Percentiles rank a stretch among this genome's conserved stretches.
Conservation (phyloP, 1,139 yeast species). For the Suhomyces chickasaworum region DNA sequence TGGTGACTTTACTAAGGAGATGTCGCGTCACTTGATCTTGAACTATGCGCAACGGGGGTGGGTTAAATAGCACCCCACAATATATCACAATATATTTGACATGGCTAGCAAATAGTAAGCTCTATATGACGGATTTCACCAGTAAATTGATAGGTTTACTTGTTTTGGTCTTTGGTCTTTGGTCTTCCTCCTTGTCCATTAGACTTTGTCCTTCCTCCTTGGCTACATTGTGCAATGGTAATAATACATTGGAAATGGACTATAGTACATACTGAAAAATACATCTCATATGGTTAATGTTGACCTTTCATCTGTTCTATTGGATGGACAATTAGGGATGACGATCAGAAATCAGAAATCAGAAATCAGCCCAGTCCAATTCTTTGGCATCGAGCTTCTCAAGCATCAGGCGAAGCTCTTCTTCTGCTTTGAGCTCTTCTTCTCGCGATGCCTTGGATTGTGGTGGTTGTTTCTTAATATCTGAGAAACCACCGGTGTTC, state of each 20-base stretch:
- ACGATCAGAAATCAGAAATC: background rate
- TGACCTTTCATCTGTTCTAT: too few relatives aligned
- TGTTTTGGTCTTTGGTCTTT: too few relatives aligned
- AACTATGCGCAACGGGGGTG: background rate
- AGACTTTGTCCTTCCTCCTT: too few relatives aligned
- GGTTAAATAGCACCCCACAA: background rate
- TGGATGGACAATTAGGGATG: too few relatives aligned
- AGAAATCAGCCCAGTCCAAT: conserved; percentile 21
- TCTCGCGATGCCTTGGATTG: conserved; percentile 17
- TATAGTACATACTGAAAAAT: background rate
- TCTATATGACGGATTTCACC: too few relatives aligned
- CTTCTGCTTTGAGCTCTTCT: conserved; percentile 17
- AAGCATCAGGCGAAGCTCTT: conserved; percentile 18
- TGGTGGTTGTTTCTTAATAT: conserved; percentile 1
- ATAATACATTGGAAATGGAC: background rate
- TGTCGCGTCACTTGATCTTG: background rate
- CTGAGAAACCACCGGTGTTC: background rate
- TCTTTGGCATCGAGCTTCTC: conserved; percentile 21
- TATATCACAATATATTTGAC: too few relatives aligned
- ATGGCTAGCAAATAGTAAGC: too few relatives aligned
- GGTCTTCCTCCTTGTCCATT: too few relatives aligned
- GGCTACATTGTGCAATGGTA: background rate
- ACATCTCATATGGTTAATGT: too few relatives aligned
- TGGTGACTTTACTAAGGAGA: background rate
- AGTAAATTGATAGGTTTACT: too few relatives aligned